A percentile compares a stretch with the other conserved stretches of the same genome.
Evolutionary conservation across 305 asterid genomes (phyloP).

Genomic region (Fraxinus nigra): DNA sequence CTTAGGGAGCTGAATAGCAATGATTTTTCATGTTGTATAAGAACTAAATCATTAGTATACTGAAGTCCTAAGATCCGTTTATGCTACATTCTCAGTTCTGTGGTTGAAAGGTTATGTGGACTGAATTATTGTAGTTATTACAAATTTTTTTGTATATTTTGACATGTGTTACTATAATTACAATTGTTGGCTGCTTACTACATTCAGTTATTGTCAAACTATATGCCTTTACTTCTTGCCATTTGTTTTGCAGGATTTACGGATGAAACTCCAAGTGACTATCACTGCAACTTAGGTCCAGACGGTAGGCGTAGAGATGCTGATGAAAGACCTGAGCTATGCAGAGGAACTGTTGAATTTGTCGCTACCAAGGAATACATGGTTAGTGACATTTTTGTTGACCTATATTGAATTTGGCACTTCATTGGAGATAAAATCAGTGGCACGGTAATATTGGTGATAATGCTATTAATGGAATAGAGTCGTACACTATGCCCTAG

Average conservation of each 20-base stretch:
- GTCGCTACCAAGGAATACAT: slow-evolving; percentile 78
- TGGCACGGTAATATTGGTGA: background rate
- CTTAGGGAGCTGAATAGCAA: background rate
- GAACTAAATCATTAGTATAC: background rate
- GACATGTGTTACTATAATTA: background rate
- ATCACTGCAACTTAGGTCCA: slow-evolving; percentile 97
- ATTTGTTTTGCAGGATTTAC: slow-evolving; percentile 60
- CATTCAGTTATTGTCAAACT: background rate
- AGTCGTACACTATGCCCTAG: background rate
- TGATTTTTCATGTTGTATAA: background rate
- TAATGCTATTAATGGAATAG: background rate
- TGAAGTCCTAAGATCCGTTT: background rate
- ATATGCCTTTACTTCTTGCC: background rate
- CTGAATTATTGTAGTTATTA: background rate
- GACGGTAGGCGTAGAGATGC: slow-evolving; percentile 99
- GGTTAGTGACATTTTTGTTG: slow-evolving; percentile 33
- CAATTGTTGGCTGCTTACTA: background rate
- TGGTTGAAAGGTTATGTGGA: background rate
- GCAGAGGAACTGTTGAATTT: slow-evolving; percentile 98
- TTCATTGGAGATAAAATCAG: background rate
- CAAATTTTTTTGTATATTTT: background rate
- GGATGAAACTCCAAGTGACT: slow-evolving; percentile 96
- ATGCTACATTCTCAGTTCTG: background rate
- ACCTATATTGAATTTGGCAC: background rate
- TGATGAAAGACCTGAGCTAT: slow-evolving; percentile 95